Conservation (phyloP, 306 rosid genomes). For the Dalbergia oliveri region DNA sequence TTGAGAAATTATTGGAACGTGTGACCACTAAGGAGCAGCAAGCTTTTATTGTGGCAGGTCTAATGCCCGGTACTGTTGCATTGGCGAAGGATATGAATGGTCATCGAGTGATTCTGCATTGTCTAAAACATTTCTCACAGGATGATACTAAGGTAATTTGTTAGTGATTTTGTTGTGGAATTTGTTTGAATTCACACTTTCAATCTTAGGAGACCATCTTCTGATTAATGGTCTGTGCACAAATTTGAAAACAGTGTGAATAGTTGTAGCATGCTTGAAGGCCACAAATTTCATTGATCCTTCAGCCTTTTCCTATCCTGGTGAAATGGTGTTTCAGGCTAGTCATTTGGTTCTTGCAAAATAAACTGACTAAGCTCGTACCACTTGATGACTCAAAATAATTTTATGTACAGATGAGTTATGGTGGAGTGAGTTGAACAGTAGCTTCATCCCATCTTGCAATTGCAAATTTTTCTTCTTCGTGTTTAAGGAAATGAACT, state of each 20-base stretch:
- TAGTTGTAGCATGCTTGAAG: neutral
- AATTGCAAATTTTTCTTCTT: neutral
- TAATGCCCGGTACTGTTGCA: constrained; percentile 49
- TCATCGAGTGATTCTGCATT: constrained; percentile 62
- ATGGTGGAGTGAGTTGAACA: neutral
- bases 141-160: constrained; percentile 59
- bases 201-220: neutral
- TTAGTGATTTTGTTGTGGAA: neutral
- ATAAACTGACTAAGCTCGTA: neutral
- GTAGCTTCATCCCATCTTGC: neutral
- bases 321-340: neutral
- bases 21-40: constrained; percentile 43
- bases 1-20: constrained; percentile 62
- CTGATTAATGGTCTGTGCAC: neutral
- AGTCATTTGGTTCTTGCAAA: no score
- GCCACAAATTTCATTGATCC: neutral
- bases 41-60: constrained; percentile 47
- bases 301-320: neutral
- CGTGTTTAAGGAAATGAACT: no score
- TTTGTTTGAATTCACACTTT: constrained; percentile 7
- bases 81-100: constrained; percentile 62
- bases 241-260: neutral
- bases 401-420: neutral
- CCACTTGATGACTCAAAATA: neutral
- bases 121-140: constrained; percentile 56